Evolutionary conservation across 225 moss, liverwort and hornwort species (phyloP).

Genomic region (Polytrichum commune): DNA sequence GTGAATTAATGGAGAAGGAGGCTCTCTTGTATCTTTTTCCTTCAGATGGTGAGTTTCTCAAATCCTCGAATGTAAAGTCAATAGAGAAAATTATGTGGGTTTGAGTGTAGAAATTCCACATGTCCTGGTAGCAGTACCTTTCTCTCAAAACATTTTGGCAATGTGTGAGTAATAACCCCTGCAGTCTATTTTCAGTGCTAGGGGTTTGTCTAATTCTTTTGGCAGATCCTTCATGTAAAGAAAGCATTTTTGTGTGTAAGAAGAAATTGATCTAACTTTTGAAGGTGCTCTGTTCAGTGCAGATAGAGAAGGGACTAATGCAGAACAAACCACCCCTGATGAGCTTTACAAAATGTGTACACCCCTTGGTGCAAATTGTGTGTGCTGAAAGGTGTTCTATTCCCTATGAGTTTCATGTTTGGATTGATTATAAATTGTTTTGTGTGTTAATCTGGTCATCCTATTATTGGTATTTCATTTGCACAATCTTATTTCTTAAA

Average conservation of each 20-base stretch:
- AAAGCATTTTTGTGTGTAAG: background rate
- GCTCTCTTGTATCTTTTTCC: slow-evolving; percentile 40
- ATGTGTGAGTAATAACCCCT: too few species aligned
- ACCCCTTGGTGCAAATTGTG: slow-evolving; percentile 36
- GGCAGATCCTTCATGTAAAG: background rate
- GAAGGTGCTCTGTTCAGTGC: slow-evolving; percentile 25
- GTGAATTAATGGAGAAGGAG: slow-evolving; percentile 72
- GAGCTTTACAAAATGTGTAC: slow-evolving; percentile 43
- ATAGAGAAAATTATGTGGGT: background rate
- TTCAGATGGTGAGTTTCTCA: slow-evolving; percentile 28
- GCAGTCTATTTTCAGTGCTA: too few species aligned
- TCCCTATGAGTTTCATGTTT: background rate
- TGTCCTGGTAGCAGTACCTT: too few species aligned
- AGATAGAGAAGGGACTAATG: slow-evolving; percentile 31
- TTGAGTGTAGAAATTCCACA: background rate
- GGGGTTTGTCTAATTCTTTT: background rate
- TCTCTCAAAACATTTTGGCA: too few species aligned
- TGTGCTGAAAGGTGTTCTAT: slow-evolving; percentile 45
- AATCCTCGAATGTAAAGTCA: background rate
- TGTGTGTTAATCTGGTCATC: too few species aligned
- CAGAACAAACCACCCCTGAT: slow-evolving; percentile 27
- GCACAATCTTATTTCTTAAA: background rate
- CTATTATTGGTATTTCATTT: too few species aligned
- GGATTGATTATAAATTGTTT: too few species aligned
- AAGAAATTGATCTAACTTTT: background rate